These are phyloP conservation scores for Suhomyces bribrorum DNA, from an alignment of 1,139 yeast genomes.

Conservation along the genomic window DNA sequence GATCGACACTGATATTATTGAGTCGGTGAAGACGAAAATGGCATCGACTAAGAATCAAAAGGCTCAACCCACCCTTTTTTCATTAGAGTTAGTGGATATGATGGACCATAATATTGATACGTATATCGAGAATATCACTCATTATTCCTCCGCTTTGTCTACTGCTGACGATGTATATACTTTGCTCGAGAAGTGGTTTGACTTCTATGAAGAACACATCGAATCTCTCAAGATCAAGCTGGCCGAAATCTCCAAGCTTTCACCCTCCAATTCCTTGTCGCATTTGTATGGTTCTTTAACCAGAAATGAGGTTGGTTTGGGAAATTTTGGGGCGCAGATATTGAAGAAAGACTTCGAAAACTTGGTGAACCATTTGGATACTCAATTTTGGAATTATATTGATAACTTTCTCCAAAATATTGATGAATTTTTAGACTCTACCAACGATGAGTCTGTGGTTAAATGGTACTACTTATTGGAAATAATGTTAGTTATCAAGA, in stretches of 20 bases:
- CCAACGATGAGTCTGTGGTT: constrained; percentile 1
- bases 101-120: constrained; percentile 30
- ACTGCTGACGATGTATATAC: constrained; percentile 15
- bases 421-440: constrained; percentile 2
- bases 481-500: constrained; percentile 9
- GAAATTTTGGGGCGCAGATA: constrained; percentile 14
- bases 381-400: constrained; percentile 17
- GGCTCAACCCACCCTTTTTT: constrained; percentile 16
- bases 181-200: constrained; percentile 29
- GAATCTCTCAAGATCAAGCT: constrained; percentile 12
- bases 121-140: constrained; percentile 21
- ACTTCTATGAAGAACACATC: constrained; percentile 17
- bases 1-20: constrained; percentile 3
- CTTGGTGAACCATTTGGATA: constrained; percentile 13
- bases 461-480: constrained; percentile 11
- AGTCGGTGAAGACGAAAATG: neutral
- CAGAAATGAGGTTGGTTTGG: constrained; percentile 10
- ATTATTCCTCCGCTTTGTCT: constrained; percentile 6
- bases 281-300: constrained; percentile 11
- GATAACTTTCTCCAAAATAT: constrained; percentile 2
- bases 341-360: constrained; percentile 15
- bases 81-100: constrained; percentile 22
- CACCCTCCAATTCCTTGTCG: constrained; percentile 16
- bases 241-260: constrained; percentile 9
- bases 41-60: neutral